Conservation (phyloP, 1,139 yeast species). For the Hansenula anomala region DNA sequence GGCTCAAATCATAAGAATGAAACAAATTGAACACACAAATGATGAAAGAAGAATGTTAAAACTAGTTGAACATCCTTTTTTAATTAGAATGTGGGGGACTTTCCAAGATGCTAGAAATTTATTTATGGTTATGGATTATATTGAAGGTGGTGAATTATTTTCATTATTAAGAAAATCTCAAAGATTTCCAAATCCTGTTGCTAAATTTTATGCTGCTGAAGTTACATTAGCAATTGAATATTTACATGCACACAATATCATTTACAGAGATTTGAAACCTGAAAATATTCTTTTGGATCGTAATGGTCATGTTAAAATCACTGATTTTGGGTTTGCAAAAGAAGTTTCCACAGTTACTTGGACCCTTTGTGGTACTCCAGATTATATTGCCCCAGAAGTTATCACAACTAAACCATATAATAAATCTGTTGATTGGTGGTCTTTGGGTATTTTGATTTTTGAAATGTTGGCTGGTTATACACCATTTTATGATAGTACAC, state of each 20-base stretch:
- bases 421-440: slow-evolving; percentile 99
- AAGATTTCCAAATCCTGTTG: slow-evolving; percentile 94
- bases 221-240: slow-evolving; percentile 90
- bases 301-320: slow-evolving; percentile 91
- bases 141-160: slow-evolving; percentile 96
- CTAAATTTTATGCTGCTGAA: slow-evolving; percentile 96
- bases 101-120: slow-evolving; percentile 86
- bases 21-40: slow-evolving; percentile 96
- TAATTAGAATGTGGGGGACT: slow-evolving; percentile 98
- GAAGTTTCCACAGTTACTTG: slow-evolving; percentile 92
- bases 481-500: slow-evolving; percentile 94
- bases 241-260: slow-evolving; percentile 84
- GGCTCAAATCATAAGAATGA: slow-evolving; percentile 89
- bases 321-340: slow-evolving; percentile 97
- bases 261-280: slow-evolving; percentile 93
- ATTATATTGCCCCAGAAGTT: slow-evolving; percentile 97
- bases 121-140: slow-evolving; percentile 97
- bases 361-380: slow-evolving; percentile 97
- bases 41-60: slow-evolving; percentile 95
- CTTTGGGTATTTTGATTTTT: slow-evolving; percentile 85
- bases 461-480: slow-evolving; percentile 98
- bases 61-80: slow-evolving; percentile 89
- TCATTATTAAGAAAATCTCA: slow-evolving; percentile 86
- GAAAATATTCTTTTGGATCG: slow-evolving; percentile 90
- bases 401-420: slow-evolving; percentile 95